Conservation (phyloP, 1,139 yeast species). For the Maudiozyma humilis region DNA sequence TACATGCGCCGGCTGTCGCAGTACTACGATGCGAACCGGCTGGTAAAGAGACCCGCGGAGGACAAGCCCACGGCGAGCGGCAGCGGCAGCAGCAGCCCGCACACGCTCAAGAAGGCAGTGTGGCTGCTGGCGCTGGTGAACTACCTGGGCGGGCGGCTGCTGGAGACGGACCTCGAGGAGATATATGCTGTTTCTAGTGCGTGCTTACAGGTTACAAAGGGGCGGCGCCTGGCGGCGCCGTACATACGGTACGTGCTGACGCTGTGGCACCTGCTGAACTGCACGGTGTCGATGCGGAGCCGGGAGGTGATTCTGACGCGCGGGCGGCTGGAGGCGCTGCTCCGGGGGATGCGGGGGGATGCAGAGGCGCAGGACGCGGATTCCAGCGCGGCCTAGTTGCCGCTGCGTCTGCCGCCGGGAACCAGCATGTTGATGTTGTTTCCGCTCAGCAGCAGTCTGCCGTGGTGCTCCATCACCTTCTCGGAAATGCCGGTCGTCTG, state of each 20-base stretch:
- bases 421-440: conserved; percentile 75
- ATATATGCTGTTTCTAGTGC: conserved; percentile 23
- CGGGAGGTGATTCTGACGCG: conserved; percentile 26
- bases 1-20: conserved; percentile 17
- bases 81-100: background rate
- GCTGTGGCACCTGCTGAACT: conserved; percentile 28
- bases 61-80: too few species aligned
- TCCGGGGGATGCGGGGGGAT: conserved; percentile 6
- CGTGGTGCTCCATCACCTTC: conserved; percentile 35
- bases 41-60: conserved; percentile 4
- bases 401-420: conserved; percentile 37
- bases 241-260: conserved; percentile 23
- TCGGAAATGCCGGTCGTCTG: conserved; percentile 33
- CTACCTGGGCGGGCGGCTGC: conserved; percentile 26
- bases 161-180: conserved; percentile 25
- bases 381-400: too few species aligned
- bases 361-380: background rate
- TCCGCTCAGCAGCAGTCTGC: conserved; percentile 78
- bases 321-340: conserved; percentile 21
- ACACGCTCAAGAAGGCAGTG: conserved; percentile 22
- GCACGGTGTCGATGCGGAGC: conserved; percentile 27
- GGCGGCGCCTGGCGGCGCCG: conserved; percentile 14
- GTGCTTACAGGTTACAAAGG: conserved; percentile 25
- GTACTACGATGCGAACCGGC: conserved; percentile 22
- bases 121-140: conserved; percentile 23